Percentiles rank a stretch among this genome's conserved stretches.
phyloP scores from a whole-genome alignment of 2,329 filamentous ascomycete species.

The Pseudogymnoascus sp. region DNA sequence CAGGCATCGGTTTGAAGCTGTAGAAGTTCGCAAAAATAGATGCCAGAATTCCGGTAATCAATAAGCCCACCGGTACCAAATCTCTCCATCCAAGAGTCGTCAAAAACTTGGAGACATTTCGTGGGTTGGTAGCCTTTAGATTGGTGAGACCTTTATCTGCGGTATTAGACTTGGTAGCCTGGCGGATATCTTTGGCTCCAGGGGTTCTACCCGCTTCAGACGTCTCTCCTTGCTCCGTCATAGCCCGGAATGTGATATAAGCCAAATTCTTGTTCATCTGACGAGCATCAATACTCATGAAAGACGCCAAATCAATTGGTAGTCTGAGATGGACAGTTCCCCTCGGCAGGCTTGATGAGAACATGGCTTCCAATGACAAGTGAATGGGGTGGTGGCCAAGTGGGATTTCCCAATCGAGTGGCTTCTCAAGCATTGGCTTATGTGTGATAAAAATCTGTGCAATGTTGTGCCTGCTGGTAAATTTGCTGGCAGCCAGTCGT shows the following conservation, averaged over 20 bases:
- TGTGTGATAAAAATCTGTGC: constrained; percentile 43
- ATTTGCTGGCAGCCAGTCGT: constrained; percentile 36
- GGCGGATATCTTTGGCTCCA: neutral
- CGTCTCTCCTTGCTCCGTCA: constrained; percentile 1
- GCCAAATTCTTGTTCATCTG: constrained; percentile 37
- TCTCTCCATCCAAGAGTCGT: neutral
- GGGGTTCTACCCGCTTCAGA: neutral
- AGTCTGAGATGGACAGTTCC: constrained; percentile 29
- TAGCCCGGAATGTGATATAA: constrained; percentile 4
- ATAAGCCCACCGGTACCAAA: neutral
- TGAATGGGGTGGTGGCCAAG: constrained; percentile 37
- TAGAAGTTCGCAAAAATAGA: constrained; percentile 24
- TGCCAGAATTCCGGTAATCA: constrained; percentile 11
- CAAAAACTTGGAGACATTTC: neutral
- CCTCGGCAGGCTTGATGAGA: neutral
- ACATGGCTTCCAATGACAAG: constrained; percentile 36
- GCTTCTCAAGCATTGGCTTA: constrained; percentile 31
- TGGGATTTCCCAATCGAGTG: constrained; percentile 26
- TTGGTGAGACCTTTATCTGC: neutral
- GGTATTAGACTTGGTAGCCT: neutral
- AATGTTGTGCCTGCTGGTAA: constrained; percentile 39
- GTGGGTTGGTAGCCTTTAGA: neutral
- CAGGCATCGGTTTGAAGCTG: constrained; percentile 25
- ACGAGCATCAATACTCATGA: constrained; percentile 42
- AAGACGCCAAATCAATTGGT: constrained; percentile 41